A percentile compares a stretch with the other conserved stretches of the same genome.
Evolutionary conservation across 1,139 yeast genomes (phyloP).

Genomic region (Wickerhamiella pararugosa): DNA sequence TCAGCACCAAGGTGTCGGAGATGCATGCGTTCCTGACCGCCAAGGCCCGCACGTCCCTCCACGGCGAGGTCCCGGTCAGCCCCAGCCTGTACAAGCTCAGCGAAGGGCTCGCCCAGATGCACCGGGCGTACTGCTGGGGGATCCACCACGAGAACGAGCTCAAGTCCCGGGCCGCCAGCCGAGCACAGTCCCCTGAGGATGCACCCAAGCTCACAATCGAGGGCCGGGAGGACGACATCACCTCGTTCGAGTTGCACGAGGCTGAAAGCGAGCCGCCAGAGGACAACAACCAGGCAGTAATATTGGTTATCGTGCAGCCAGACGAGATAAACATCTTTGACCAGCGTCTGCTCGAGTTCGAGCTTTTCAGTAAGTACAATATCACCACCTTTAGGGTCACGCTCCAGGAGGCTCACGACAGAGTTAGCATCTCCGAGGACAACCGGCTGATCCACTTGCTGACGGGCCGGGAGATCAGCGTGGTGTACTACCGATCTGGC

Average conservation of each 20-base stretch:
- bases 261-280: constrained; percentile 10
- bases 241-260: not conserved
- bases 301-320: constrained; percentile 70
- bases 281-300: constrained; percentile 30
- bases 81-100: constrained; percentile 49
- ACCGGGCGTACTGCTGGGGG: constrained; percentile 31
- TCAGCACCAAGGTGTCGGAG: constrained; percentile 65
- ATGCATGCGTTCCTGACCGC: constrained; percentile 41
- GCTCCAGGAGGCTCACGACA: constrained; percentile 39
- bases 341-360: constrained; percentile 71
- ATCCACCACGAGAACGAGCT: constrained; percentile 9
- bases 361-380: constrained; percentile 40
- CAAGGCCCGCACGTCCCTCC: constrained; percentile 12
- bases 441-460: constrained; percentile 32
- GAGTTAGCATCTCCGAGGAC: constrained; percentile 24
- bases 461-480: constrained; percentile 59
- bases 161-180: constrained; percentile 5
- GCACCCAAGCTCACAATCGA: not conserved
- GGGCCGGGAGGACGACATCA: not conserved
- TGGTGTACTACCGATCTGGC: constrained; percentile 82
- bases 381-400: constrained; percentile 52
- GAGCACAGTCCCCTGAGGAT: not conserved
- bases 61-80: constrained; percentile 46
- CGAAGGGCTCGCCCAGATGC: constrained; percentile 55
- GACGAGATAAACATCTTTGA: constrained; percentile 81